Percentiles rank a stretch among this genome's conserved stretches.
phyloP scores from a whole-genome alignment of 148 eudicot genomes.

The Heliosperma pusillum region DNA sequence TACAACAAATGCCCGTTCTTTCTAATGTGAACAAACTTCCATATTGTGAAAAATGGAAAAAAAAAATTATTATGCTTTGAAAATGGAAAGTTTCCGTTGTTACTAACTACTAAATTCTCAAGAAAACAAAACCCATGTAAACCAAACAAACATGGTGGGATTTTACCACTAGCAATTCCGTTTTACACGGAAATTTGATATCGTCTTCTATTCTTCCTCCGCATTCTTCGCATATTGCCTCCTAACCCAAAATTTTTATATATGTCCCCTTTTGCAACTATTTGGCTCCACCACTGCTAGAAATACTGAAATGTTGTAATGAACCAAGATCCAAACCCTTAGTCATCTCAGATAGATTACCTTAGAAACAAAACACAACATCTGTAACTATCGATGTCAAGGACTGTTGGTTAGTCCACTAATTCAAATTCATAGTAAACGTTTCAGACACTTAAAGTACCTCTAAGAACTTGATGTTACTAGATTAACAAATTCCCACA shows the following conservation, averaged over 20 bases:
- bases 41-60: too few species aligned
- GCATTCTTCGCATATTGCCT: too few species aligned
- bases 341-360: background rate
- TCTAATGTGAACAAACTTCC: too few species aligned
- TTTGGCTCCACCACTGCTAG: too few species aligned
- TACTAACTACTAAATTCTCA: too few species aligned
- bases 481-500: background rate
- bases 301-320: background rate
- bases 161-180: too few species aligned
- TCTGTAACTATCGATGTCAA: background rate
- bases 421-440: background rate
- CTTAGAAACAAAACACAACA: background rate
- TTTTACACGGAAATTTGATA: too few species aligned
- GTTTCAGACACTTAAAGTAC: background rate
- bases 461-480: background rate
- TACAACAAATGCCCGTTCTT: too few species aligned
- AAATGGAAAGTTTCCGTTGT: background rate
- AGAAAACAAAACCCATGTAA: too few species aligned
- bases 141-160: too few species aligned
- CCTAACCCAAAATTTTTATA: background rate
- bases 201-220: too few species aligned
- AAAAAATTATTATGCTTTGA: too few species aligned
- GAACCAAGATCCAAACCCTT: background rate
- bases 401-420: background rate
- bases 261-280: background rate